These are phyloP conservation scores for Closterium sp. DNA, from an alignment of 139 green algal species.

Conservation along the genomic window DNA sequence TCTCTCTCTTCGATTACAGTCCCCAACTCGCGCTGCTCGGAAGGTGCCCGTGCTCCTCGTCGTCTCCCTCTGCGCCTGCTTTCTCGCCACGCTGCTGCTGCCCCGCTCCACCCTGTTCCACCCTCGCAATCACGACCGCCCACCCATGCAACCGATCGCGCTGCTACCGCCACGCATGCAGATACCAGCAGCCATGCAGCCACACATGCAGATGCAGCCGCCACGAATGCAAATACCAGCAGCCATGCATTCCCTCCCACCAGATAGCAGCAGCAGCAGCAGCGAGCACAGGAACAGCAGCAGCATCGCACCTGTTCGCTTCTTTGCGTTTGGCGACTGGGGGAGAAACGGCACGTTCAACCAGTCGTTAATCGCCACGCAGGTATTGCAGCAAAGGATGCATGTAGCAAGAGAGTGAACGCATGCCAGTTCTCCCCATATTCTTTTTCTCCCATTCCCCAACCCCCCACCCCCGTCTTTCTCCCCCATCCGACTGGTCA, in stretches of 20 bases:
- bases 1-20: neutral
- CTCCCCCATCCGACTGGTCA: too few species aligned
- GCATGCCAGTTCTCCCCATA: too few species aligned
- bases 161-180: neutral
- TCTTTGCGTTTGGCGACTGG: slow-evolving; percentile 34
- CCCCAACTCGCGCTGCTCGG: neutral
- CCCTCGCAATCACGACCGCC: neutral
- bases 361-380: neutral
- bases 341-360: slow-evolving; percentile 25
- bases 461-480: too few species aligned
- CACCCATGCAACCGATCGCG: neutral
- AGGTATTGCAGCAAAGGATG: neutral
- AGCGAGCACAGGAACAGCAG: neutral
- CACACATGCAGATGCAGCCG: too few species aligned
- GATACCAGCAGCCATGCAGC: neutral
- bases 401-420: too few species aligned
- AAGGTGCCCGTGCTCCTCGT: neutral
- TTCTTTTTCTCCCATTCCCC: too few species aligned
- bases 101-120: neutral
- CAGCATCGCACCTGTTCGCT: neutral
- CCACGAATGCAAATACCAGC: neutral
- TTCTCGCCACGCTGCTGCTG: neutral
- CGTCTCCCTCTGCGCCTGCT: neutral
- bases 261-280: too few species aligned
- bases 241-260: too few species aligned